A percentile compares a stretch with the other conserved stretches of the same genome.
Evolutionary conservation across 257 asterid species (phyloP).

Genomic region (Primulina tabacum): DNA sequence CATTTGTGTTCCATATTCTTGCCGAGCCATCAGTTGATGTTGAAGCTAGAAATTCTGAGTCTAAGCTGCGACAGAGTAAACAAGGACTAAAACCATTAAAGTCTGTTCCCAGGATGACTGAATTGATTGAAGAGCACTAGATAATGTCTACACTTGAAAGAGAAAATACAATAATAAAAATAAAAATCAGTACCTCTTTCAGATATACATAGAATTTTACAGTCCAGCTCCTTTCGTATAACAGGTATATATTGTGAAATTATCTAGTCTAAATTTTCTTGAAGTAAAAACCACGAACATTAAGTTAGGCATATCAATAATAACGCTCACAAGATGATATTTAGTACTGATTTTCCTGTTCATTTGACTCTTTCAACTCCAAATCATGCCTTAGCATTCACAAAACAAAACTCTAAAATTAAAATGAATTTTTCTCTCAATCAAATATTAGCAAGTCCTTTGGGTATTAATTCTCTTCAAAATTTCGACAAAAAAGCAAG

Average conservation of each 20-base stretch:
- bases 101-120: slow-evolving; percentile 6
- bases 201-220: neutral
- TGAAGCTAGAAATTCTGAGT: slow-evolving; percentile 88
- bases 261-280: neutral
- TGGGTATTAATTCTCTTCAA: too few species aligned
- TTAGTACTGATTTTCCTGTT: neutral
- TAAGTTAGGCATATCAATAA: neutral
- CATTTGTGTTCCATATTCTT: slow-evolving; percentile 84
- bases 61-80: slow-evolving; percentile 58
- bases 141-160: slow-evolving; percentile 10
- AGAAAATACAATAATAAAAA: slow-evolving; percentile 10
- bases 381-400: neutral
- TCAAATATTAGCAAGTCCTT: too few species aligned
- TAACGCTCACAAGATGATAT: neutral
- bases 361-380: neutral
- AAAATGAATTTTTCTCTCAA: too few species aligned
- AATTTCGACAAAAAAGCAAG: too few species aligned
- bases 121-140: slow-evolving; percentile 13
- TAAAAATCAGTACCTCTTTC: neutral
- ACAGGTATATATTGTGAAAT: neutral
- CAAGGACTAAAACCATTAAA: slow-evolving; percentile 24
- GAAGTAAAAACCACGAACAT: neutral
- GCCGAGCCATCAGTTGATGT: slow-evolving; percentile 95
- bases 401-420: too few species aligned
- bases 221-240: neutral